Percentiles rank a stretch among this genome's conserved stretches.
Evolutionary conservation across 306 rosid species (phyloP).

Genomic region (Pterocarpus macrocarpus): DNA sequence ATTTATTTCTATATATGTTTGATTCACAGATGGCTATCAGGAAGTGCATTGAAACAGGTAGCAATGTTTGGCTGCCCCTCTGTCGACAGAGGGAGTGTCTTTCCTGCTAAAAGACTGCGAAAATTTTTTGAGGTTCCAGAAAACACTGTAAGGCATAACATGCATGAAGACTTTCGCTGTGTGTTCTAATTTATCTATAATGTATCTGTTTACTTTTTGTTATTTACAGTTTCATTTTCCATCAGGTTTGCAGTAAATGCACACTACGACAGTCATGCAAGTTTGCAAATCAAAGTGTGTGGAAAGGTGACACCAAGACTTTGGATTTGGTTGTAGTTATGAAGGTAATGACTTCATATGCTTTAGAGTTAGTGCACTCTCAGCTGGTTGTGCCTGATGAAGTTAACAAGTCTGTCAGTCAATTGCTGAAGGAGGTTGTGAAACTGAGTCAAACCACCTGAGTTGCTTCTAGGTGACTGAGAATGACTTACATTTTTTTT

Average conservation of each 20-base stretch:
- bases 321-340: conserved; percentile 55
- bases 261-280: conserved; percentile 46
- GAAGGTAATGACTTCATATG: conserved; percentile 64
- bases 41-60: conserved; percentile 73
- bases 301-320: conserved; percentile 53
- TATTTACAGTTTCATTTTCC: conserved; percentile 27
- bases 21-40: conserved; percentile 81
- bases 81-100: conserved; percentile 40
- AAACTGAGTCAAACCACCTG: conserved; percentile 61
- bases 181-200: conserved; percentile 17
- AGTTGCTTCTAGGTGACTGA: conserved; percentile 29
- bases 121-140: conserved; percentile 73
- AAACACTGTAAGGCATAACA: conserved; percentile 53
- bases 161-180: neutral
- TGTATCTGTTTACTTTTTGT: neutral
- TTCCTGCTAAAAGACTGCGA: conserved; percentile 75
- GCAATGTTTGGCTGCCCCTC: conserved; percentile 80
- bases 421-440: conserved; percentile 69
- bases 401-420: conserved; percentile 57
- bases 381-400: conserved; percentile 63
- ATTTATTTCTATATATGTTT: conserved; percentile 24
- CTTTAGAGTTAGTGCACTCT: conserved; percentile 58
- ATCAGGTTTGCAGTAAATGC: conserved; percentile 58
- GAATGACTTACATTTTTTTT: conserved; percentile 1
- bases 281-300: conserved; percentile 66